phyloP scores from a whole-genome alignment of 768 basidiomycete genomes.

The Lentinus tigrinus region DNA sequence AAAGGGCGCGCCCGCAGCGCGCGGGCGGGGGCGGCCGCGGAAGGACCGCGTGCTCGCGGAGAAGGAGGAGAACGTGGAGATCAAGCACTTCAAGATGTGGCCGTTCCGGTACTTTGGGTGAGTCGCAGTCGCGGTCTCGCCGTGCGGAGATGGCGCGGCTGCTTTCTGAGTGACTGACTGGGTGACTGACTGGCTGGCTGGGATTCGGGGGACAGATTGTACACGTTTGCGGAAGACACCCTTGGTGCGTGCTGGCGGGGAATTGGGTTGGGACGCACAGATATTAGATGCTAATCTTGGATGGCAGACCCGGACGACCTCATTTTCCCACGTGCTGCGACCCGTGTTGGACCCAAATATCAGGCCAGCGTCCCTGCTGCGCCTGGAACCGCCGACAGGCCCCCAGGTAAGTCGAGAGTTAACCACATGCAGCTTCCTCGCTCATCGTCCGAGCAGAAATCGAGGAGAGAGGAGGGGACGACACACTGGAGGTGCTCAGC shows the following conservation, averaged over 20 bases:
- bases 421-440: background rate
- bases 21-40: conserved; percentile 73
- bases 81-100: conserved; percentile 90
- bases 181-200: too few species aligned
- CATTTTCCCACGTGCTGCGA: conserved; percentile 92
- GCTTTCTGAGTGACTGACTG: too few species aligned
- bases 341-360: conserved; percentile 85
- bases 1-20: conserved; percentile 71
- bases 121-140: conserved; percentile 29
- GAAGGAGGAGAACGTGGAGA: conserved; percentile 71
- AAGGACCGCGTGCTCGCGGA: conserved; percentile 75
- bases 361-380: conserved; percentile 59
- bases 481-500: conserved; percentile 71
- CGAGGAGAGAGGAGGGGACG: conserved; percentile 68
- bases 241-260: conserved; percentile 53
- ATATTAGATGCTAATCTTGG: conserved; percentile 27
- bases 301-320: conserved; percentile 88
- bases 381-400: conserved; percentile 31
- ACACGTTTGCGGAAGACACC: conserved; percentile 91
- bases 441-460: too few species aligned
- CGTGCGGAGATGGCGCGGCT: conserved; percentile 3
- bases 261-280: background rate
- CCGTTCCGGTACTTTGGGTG: conserved; percentile 97
- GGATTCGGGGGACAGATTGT: conserved; percentile 52
- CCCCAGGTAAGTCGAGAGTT: conserved; percentile 20